Base-by-base conservation (phyloP, 225 moss, liverwort and hornwort genomes). In the Polytrichum commune region DNA sequence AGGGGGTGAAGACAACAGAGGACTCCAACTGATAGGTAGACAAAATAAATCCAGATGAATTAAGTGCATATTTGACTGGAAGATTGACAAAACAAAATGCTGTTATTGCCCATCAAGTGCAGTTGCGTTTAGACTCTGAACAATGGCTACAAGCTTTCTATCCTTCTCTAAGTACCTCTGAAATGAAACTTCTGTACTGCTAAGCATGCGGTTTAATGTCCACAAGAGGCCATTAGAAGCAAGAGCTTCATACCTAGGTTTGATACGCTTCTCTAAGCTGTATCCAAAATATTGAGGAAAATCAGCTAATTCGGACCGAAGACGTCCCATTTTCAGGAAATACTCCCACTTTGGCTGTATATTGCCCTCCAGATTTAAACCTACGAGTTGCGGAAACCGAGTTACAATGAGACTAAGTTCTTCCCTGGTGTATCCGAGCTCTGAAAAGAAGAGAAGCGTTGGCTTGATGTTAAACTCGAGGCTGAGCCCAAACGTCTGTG, bases 211-310 rank as follows among this genome's bases (percentile, higher is more conserved):
- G 64, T 91, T 91, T 75, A 89, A 75, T 7, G 84, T 82, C 85
- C 86, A 91, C 20, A 55, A 28, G 8, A 84, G 65, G 25, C 87
- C 79, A 9, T 54, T 57, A 19, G 76, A 56, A 30, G 66, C 62
- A 9, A 91, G 79, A 55, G 78, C 75, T 58, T 65, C 80, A 62
- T 74, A 71, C 69, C 84, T 82, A 25, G 84, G 84, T 69, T 82
- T 87, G 4, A 85, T 89, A 4, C 83, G 83, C 26, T 85, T 87
- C 22, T 86, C 86, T 66, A 92, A 85, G 73, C 87, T 89, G 55
- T 89, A 92, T 28, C 89, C 89, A 69, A 92, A 89, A 64, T 89
- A 91, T 74, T 89, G 89, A 61, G 89, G 92, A 77, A 92, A 92
- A 26, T 83, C 78, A 20, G 89, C 84, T 19, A 92, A 54, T 66